Percentiles rank a stretch among this genome's conserved stretches.
phyloP scores from a whole-genome alignment of 192 early-diverging fungal genomes.

The Mortierella antarctica region DNA sequence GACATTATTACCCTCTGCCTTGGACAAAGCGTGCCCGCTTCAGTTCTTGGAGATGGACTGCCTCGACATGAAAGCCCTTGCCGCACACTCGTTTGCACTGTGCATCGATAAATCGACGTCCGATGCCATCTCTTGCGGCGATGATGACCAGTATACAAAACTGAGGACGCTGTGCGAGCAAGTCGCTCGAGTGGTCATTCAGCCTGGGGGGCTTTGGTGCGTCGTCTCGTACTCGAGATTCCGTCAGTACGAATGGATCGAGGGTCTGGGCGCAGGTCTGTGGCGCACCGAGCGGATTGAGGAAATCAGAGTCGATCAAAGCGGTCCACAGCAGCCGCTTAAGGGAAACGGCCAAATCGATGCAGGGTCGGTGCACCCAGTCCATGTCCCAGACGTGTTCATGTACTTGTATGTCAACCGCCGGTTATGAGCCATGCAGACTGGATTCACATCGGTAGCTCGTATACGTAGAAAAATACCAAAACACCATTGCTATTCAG shows the following conservation, averaged over 20 bases:
- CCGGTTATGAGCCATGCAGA: background rate
- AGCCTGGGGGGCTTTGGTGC: conserved; percentile 25
- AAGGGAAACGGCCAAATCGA: background rate
- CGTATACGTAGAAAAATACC: too few relatives aligned
- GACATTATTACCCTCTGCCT: background rate
- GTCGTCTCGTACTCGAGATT: conserved; percentile 37
- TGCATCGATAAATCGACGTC: conserved; percentile 43
- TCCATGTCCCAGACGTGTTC: conserved; percentile 34
- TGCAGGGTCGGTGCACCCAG: background rate
- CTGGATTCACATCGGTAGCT: background rate
- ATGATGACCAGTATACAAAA: conserved; percentile 33
- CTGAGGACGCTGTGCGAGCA: conserved; percentile 24
- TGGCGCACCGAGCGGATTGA: conserved; percentile 31
- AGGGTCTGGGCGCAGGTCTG: conserved; percentile 12
- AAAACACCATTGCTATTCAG: too few relatives aligned
- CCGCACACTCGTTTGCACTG: conserved; percentile 2
- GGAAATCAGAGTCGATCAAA: conserved; percentile 16
- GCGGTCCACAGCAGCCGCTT: background rate
- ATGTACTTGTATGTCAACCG: conserved; percentile 31
- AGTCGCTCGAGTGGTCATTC: conserved; percentile 16
- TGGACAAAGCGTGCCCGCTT: conserved; percentile 10
- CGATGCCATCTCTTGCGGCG: conserved; percentile 36
- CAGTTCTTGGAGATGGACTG: conserved; percentile 37
- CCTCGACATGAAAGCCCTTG: conserved; percentile 30
- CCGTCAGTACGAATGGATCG: conserved; percentile 35